Evolutionary conservation across 2,329 filamentous ascomycete genomes (phyloP).

Genomic region (Talaromyces verruculosus): DNA sequence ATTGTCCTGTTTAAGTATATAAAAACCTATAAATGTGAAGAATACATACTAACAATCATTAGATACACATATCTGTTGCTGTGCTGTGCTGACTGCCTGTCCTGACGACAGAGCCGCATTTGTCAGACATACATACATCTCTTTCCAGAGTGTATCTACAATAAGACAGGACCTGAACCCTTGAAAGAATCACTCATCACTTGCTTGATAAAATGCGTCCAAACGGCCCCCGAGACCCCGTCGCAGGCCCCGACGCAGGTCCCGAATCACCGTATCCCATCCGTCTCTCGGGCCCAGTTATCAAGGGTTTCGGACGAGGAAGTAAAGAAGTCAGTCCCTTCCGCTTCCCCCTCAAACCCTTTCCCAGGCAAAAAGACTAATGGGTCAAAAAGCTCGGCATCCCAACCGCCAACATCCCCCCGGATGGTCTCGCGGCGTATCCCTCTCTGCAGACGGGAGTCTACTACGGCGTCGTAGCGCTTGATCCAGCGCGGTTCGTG

Average conservation of each 20-base stretch:
- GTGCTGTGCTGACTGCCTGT: not conserved
- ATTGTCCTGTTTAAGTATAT: not conserved
- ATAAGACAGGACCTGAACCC: not conserved
- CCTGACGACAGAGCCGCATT: not conserved
- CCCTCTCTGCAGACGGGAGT: slow-evolving; percentile 71
- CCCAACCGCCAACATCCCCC: slow-evolving; percentile 84
- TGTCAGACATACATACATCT: slow-evolving; percentile 3
- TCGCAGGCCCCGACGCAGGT: slow-evolving; percentile 71
- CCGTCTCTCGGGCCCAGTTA: slow-evolving; percentile 79
- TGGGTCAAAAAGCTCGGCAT: slow-evolving; percentile 72
- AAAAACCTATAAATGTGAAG: too few relatives aligned
- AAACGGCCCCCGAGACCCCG: slow-evolving; percentile 60
- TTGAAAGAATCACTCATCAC: not conserved
- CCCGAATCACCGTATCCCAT: slow-evolving; percentile 79
- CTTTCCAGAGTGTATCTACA: not conserved
- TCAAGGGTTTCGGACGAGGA: slow-evolving; percentile 89
- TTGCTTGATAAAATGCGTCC: slow-evolving; percentile 42
- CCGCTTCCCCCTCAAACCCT: not conserved
- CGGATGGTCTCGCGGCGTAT: slow-evolving; percentile 63
- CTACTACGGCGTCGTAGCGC: slow-evolving; percentile 88
- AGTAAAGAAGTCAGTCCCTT: slow-evolving; percentile 75
- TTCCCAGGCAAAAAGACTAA: not conserved
- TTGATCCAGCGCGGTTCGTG: slow-evolving; percentile 51
- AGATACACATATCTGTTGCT: not conserved
- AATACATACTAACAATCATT: not conserved